Percentiles rank a stretch among this genome's conserved stretches.
phyloP scores from a whole-genome alignment of 176 grass and related monocot genomes.

The Pontederia paniculata region DNA sequence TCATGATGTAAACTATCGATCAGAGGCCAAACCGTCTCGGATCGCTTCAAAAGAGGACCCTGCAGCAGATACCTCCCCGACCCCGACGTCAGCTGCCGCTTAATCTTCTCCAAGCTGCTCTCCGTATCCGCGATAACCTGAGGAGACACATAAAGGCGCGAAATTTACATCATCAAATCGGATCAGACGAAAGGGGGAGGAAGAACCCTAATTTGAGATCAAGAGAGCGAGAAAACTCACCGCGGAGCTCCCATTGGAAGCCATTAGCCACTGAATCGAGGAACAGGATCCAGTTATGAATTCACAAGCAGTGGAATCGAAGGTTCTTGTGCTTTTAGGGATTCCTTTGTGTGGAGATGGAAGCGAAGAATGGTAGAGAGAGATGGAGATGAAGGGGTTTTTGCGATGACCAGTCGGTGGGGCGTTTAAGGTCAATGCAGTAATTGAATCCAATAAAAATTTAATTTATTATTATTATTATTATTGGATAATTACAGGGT shows the following conservation, averaged over 20 bases:
- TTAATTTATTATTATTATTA: too few species aligned
- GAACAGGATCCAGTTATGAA: neutral
- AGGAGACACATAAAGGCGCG: conserved; percentile 2
- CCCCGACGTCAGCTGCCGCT: conserved; percentile 73
- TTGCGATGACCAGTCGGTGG: too few species aligned
- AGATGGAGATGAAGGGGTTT: too few species aligned
- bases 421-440: too few species aligned
- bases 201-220: neutral
- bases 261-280: neutral
- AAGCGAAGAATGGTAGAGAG: too few species aligned
- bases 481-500: too few species aligned
- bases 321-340: neutral
- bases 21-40: conserved; percentile 62
- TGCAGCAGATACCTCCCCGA: conserved; percentile 87
- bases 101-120: conserved; percentile 90
- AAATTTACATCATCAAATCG: neutral
- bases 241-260: conserved; percentile 4
- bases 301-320: neutral
- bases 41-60: conserved; percentile 88
- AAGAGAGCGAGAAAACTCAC: neutral
- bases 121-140: conserved; percentile 37
- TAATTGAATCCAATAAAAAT: too few species aligned
- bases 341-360: neutral
- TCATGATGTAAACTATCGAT: conserved; percentile 3
- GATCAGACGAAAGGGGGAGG: conserved; percentile 7